Evolutionary conservation across 1,284 basidiomycete species (phyloP).

Genomic region (Ustilago tritici): DNA sequence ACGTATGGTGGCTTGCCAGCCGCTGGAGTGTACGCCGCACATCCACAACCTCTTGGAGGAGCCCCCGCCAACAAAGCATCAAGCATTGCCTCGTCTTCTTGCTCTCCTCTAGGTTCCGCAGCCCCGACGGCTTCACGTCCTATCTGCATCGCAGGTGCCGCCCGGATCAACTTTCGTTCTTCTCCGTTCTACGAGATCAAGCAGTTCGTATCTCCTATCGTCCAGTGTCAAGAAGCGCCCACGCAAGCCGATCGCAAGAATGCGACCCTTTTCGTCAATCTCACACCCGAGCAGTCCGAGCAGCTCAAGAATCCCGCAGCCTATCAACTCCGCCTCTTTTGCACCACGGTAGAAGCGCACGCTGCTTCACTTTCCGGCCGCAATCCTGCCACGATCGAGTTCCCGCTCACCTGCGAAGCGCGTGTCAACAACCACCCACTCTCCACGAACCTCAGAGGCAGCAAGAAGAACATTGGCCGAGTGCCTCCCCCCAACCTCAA

Average conservation of each 20-base stretch:
- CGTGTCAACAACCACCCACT: constrained; percentile 57
- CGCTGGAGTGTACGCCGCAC: constrained; percentile 35
- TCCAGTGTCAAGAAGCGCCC: constrained; percentile 56
- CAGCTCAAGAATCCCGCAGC: constrained; percentile 28
- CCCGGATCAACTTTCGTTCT: constrained; percentile 51
- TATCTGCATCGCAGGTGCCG: constrained; percentile 24
- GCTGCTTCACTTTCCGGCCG: constrained; percentile 47
- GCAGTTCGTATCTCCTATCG: constrained; percentile 50
- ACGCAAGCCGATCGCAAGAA: constrained; percentile 52
- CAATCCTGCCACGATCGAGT: constrained; percentile 56
- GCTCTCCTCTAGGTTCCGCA: constrained; percentile 23
- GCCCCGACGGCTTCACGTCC: constrained; percentile 13
- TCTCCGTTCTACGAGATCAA: constrained; percentile 64
- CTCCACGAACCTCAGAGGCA: constrained; percentile 59
- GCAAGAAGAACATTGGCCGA: constrained; percentile 60
- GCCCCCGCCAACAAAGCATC: constrained; percentile 31
- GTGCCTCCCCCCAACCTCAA: constrained; percentile 67
- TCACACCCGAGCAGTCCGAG: constrained; percentile 41
- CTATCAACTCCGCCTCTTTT: constrained; percentile 59
- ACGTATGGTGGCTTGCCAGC: constrained; percentile 29
- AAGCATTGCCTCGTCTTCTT: constrained; percentile 35
- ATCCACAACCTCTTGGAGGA: constrained; percentile 27
- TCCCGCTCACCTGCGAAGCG: constrained; percentile 62
- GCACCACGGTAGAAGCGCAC: constrained; percentile 57
- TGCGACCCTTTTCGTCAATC: constrained; percentile 41